phyloP scores from a whole-genome alignment of 768 basidiomycete genomes.

The Plicaturopsis crispa region DNA sequence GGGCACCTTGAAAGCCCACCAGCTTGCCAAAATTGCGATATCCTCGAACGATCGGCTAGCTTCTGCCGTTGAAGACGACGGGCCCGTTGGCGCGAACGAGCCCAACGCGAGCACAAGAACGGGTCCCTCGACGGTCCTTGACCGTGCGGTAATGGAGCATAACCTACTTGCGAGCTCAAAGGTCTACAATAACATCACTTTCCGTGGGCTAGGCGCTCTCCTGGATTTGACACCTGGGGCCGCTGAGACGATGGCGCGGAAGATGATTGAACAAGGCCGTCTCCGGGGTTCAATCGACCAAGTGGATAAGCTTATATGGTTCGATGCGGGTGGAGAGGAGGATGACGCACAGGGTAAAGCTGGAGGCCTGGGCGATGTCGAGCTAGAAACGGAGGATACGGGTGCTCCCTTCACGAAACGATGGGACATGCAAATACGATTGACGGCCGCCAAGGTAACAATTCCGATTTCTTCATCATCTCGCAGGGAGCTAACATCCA shows the following conservation, averaged over 20 bases:
- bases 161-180: slow-evolving; percentile 95
- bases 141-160: slow-evolving; percentile 98
- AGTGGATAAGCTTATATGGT: slow-evolving; percentile 90
- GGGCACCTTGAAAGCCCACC: slow-evolving; percentile 80
- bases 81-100: slow-evolving; percentile 35
- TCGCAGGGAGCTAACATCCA: too few relatives aligned
- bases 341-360: slow-evolving; percentile 93
- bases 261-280: slow-evolving; percentile 98
- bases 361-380: slow-evolving; percentile 83
- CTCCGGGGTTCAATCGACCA: slow-evolving; percentile 93
- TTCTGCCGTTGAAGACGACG: slow-evolving; percentile 55
- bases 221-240: slow-evolving; percentile 87
- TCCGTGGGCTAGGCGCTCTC: slow-evolving; percentile 84
- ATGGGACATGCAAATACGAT: slow-evolving; percentile 92
- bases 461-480: too few relatives aligned
- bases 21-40: slow-evolving; percentile 85
- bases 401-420: slow-evolving; percentile 87
- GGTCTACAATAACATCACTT: slow-evolving; percentile 97
- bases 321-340: slow-evolving; percentile 81
- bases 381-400: slow-evolving; percentile 82
- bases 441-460: slow-evolving; percentile 81
- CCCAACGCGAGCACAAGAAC: slow-evolving; percentile 67
- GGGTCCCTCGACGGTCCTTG: slow-evolving; percentile 92
- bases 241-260: slow-evolving; percentile 94
- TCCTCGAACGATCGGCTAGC: slow-evolving; percentile 78